Evolutionary conservation across 1,284 basidiomycete genomes (phyloP), one percentile per base, ranked within the genome.

Genomic region (Sporisorium sorghi): DNA sequence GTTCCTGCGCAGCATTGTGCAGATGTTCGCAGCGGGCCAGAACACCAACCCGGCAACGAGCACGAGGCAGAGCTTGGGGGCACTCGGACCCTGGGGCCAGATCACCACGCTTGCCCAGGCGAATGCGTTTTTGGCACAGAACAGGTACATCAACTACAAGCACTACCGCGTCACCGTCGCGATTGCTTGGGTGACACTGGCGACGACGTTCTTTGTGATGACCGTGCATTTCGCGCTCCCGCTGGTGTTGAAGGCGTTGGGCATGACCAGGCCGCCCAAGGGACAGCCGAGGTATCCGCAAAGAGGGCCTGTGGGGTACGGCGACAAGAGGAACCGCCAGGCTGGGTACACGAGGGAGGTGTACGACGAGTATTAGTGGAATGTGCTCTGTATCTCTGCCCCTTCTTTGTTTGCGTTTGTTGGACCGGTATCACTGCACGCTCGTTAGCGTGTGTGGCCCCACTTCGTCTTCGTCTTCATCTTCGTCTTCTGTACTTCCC

Each of bases 221-320:
- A 68, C 63, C 17, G 78, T 80, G n/a, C 78, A 80, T 63, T 80
- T 79, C 57, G 70, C 73, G 1, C 47, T 80, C 10, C 78, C 78
- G 4, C 32, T 76, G 14, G 69, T 76, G 32, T 46, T 75, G 28
- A 73, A 78, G 49, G 58, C 62, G 1, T n/a, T 78, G 17, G 76
- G 76, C 28, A 73, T 78, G 65, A 76, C 72, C 10, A 60, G 72
- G 19, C 72, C 72, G 3, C 72, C 73, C 24, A 75, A 66, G 60
- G 68, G 56, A 17, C 43, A 71, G 24, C 35, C 57, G 2, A 47
- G 55, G 42, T 14, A 49, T 8, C 43, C 24, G 14, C 26, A n/a
- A 10, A 66, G 46, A 21, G 53, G 30, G 4, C 68, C 61, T 0
- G 26, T 67, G 7, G 63, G 59, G 1, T 73, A 73, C 21, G 70